Conservation (phyloP, 2,329 filamentous ascomycete species). For the Zalaria obscura region DNA sequence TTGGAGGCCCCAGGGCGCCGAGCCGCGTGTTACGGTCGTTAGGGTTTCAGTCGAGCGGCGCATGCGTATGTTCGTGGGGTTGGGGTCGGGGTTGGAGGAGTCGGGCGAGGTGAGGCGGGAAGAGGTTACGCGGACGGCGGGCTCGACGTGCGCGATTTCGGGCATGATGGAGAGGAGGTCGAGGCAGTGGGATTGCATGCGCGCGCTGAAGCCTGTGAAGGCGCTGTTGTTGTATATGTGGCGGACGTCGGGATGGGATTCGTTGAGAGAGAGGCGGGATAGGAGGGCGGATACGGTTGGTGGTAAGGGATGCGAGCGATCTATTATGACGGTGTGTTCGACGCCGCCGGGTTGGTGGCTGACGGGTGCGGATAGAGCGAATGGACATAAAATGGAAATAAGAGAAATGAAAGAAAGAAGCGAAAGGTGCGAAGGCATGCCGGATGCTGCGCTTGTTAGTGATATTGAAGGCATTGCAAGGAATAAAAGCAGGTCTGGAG, state of each 20-base stretch:
- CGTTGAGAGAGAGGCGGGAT: slow-evolving; percentile 18
- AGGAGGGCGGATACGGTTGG: slow-evolving; percentile 18
- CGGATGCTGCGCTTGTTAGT: no score
- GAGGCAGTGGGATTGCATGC: slow-evolving; percentile 25
- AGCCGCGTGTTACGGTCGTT: slow-evolving; percentile 13
- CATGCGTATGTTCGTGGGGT: no score
- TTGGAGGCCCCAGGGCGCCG: slow-evolving; percentile 32
- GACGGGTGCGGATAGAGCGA: not conserved
- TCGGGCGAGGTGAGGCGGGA: slow-evolving; percentile 9
- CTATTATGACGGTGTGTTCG: not conserved
- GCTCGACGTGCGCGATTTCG: slow-evolving; percentile 27
- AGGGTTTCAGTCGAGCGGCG: no score
- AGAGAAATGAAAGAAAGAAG: not conserved
- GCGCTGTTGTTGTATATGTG: slow-evolving; percentile 26
- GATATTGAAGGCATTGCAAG: no score
- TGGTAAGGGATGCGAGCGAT: not conserved
- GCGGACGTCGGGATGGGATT: slow-evolving; percentile 22
- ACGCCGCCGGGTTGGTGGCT: not conserved
- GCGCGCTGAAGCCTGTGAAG: slow-evolving; percentile 25
- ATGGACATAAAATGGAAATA: not conserved
- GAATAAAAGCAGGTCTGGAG: no score
- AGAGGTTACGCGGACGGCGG: slow-evolving; percentile 16
- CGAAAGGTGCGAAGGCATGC: no score
- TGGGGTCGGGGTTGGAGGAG: slow-evolving; percentile 4
- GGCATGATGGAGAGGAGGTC: slow-evolving; percentile 23